Evolutionary conservation across 768 basidiomycete genomes (phyloP), one percentile per base, ranked within the genome.

Genomic region (Boletellus ananas): DNA sequence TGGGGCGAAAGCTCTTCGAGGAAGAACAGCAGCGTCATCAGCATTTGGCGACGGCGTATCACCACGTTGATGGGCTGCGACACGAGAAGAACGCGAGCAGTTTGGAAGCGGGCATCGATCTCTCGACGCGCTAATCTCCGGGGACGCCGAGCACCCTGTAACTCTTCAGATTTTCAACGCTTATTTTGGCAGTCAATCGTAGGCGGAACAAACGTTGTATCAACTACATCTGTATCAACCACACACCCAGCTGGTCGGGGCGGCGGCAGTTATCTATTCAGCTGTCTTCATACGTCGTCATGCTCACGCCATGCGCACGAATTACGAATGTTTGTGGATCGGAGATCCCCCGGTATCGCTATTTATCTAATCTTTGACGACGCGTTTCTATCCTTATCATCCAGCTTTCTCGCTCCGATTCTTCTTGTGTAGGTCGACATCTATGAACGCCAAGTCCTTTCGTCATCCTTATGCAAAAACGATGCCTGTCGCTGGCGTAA

Each of bases 1-100:
- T 85, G 36, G 85, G 84, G 33, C 65, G 85, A 45, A 81, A 79
- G 63, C 66, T 87, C 49, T 87, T 87, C 59, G 85, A 86, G 58
- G 85, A 83, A 59, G 83, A 86, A 60, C 80, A 83, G 55, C 70
- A 79, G 60, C 74, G 80, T 45, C 73, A 70, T 23, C 66, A 63
- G 2, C 58, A 65, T 38, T 20, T 54, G 17, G 13, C 53, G 13
- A 11, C 47, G 18, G 17, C 59, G 6, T 51, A 56, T 45, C 41
- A 50, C 38, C 63, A 52, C 41, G 36, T 17, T 20, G 66, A 70
- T 29, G 56, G 53, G 36, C 43, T 62, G 42, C 57, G 64, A 16
- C 64, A 54, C 50, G 68, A 68, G 45, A 63, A 58, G 56, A 56
- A 36, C 18, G 56, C 51, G 48, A 55, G 52, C 41, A 44, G 64